These are phyloP conservation scores for Leonotis leonurus DNA, from an alignment of 257 asterid species.

Conservation along the genomic window DNA sequence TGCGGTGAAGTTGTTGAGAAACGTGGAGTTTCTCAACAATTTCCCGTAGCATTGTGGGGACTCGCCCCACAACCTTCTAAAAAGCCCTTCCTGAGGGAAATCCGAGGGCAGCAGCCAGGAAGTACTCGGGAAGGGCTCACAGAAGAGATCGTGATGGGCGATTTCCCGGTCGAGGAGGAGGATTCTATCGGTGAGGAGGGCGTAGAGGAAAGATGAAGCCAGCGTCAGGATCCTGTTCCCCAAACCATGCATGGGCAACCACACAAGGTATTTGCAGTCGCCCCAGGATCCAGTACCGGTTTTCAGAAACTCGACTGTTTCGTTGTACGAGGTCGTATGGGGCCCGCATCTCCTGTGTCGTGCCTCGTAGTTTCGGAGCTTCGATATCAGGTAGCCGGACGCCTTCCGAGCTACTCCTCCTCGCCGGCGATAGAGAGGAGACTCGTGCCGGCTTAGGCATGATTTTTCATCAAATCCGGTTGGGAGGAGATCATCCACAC, in stretches of 20 bases:
- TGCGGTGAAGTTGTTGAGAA: too few species aligned
- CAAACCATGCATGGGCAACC: constrained; percentile 59
- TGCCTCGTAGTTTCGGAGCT: constrained; percentile 56
- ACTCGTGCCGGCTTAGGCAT: constrained; percentile 58
- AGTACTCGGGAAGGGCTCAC: constrained; percentile 68
- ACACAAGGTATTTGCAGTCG: constrained; percentile 59
- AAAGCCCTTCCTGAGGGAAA: constrained; percentile 40
- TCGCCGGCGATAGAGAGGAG: constrained; percentile 32
- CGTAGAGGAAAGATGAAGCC: constrained; percentile 68
- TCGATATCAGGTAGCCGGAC: constrained; percentile 53
- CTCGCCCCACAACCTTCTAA: too few species aligned
- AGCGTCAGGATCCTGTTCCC: constrained; percentile 61
- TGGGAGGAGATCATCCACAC: constrained; percentile 33
- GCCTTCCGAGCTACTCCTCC: constrained; percentile 26
- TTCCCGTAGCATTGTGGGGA: constrained; percentile 42
- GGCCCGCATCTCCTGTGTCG: constrained; percentile 68
- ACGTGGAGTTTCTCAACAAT: constrained; percentile 28
- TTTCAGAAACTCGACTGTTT: too few species aligned
- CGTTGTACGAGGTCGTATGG: constrained; percentile 40
- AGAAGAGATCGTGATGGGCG: constrained; percentile 60
- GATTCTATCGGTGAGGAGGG: constrained; percentile 63
- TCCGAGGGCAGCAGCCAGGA: constrained; percentile 71
- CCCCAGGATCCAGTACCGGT: too few species aligned
- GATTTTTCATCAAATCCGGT: constrained; percentile 44
- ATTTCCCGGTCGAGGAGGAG: constrained; percentile 54